Conservation (phyloP, 371 early-diverging fungal genomes). For the Mucor irregularis region DNA sequence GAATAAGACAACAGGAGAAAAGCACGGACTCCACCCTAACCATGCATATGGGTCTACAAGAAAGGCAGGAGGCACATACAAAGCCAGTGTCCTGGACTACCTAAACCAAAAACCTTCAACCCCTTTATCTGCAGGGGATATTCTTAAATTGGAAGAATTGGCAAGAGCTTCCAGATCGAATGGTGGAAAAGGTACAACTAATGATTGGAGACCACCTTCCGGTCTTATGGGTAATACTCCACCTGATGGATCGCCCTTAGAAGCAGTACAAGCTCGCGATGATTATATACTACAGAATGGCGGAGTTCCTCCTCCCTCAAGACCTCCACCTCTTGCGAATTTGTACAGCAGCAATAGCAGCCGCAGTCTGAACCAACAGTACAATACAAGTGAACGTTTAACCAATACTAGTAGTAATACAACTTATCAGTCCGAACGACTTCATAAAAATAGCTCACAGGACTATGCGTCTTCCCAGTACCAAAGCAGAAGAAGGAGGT, state of each 20-base stretch:
- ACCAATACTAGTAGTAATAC: neutral
- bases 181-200: conserved; percentile 23
- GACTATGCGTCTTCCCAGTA: neutral
- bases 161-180: conserved; percentile 37
- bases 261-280: conserved; percentile 31
- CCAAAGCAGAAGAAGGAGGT: conserved; percentile 10
- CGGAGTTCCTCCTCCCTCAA: conserved; percentile 34
- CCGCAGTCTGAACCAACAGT: neutral
- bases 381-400: neutral
- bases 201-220: conserved; percentile 51
- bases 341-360: conserved; percentile 1
- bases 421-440: neutral
- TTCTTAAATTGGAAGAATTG: conserved; percentile 48
- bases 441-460: conserved; percentile 1
- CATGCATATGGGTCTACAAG: conserved; percentile 8
- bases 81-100: conserved; percentile 40
- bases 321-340: conserved; percentile 25
- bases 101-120: conserved; percentile 46
- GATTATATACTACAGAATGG: conserved; percentile 33
- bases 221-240: conserved; percentile 30
- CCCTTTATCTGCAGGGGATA: conserved; percentile 41
- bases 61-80: conserved; percentile 36
- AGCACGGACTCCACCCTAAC: conserved; percentile 6
- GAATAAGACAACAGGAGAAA: conserved; percentile 36
- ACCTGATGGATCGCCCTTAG: conserved; percentile 11